Evolutionary conservation across 148 eudicot species (phyloP), one percentile per base, ranked within the genome.

Genomic region (Oxyria digyna): DNA sequence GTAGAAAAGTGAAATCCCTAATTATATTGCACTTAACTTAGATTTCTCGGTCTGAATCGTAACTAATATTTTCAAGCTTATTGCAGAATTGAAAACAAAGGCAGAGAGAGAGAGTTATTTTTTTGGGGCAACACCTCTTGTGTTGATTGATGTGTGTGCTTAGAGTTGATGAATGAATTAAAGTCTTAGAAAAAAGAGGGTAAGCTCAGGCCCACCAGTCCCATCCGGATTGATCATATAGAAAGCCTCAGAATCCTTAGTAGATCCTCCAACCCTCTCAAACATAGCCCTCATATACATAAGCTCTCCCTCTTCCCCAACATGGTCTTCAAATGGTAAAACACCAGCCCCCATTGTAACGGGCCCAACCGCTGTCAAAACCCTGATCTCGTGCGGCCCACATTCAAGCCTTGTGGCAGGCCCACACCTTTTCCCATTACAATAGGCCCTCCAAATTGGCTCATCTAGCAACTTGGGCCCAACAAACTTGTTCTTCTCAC

Each of bases 301-400:
- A 40, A 71, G 54, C 67, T 71, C 74, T 3, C 74, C 74, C 17
- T 65, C 68, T 8, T 20, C 43, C 29, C 46, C 68, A 0, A 38
- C 69, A 5, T 12, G 45, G 9, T 10, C 42, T 0, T 11, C 68
- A 6, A 78, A 85, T 0, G 94, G 89, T 41, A 88, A 52, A 9
- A 85, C 90, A 2, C 94, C 94, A 5, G 94, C 94, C 6, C 94
- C 94, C 94, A 84, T 88, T 17, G 94, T 83, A 18, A 88, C 78
- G 32, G 87, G 87, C 75, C 82, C 94, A 26, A 88, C 77, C 0
- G 87, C 81, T 42, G 78, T 82, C 79, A 88, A 62, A 45, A 66
- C 69, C 31, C 20, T 15, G 31, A 35, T 13, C 46, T 18, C 69
- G 0, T 40, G 15, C 13, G 76, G 68, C 72, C 88, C 90, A 24